phyloP scores from a whole-genome alignment of 1,284 basidiomycete genomes.

The Fomitopsis palustris region DNA sequence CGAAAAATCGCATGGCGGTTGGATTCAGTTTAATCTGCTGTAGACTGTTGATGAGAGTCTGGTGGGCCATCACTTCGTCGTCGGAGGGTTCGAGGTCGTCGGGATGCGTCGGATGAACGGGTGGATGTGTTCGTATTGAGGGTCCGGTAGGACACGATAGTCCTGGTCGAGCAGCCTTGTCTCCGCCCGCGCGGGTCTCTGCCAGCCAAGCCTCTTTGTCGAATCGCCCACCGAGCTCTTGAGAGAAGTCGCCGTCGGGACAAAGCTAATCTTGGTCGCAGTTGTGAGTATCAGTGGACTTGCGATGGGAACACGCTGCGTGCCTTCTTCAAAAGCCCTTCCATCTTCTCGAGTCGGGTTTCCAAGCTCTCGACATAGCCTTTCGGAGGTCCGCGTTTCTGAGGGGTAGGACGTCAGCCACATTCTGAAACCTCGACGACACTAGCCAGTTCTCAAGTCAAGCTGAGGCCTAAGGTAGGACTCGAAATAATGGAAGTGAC shows the following conservation, averaged over 20 bases:
- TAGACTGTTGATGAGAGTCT: slow-evolving; percentile 24
- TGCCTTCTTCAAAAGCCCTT: slow-evolving; percentile 59
- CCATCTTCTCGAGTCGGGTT: slow-evolving; percentile 68
- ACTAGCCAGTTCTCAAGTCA: background rate
- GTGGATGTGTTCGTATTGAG: slow-evolving; percentile 7
- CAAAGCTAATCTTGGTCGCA: slow-evolving; percentile 35
- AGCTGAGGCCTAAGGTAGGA: no score
- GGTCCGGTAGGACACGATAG: slow-evolving; percentile 7
- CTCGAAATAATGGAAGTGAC: no score
- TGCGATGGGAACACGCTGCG: slow-evolving; percentile 16
- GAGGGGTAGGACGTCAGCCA: slow-evolving; percentile 1
- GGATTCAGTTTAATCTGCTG: slow-evolving; percentile 28
- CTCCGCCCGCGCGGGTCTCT: slow-evolving; percentile 17
- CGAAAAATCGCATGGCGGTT: slow-evolving; percentile 41
- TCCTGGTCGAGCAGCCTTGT: slow-evolving; percentile 9
- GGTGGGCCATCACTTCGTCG: slow-evolving; percentile 29
- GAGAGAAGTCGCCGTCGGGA: slow-evolving; percentile 45
- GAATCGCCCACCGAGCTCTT: slow-evolving; percentile 44
- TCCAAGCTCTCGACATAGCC: slow-evolving; percentile 78
- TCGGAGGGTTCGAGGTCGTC: slow-evolving; percentile 36
- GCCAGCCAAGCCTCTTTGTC: slow-evolving; percentile 44
- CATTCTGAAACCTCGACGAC: background rate
- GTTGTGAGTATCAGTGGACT: background rate
- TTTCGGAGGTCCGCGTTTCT: slow-evolving; percentile 85
- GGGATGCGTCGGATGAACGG: slow-evolving; percentile 14